Percentiles rank a stretch among this genome's conserved stretches.
These are phyloP conservation scores for Hymenoscyphus fraxineus DNA, from an alignment of 2,329 filamentous ascomycete genomes.

Conservation along the genomic window DNA sequence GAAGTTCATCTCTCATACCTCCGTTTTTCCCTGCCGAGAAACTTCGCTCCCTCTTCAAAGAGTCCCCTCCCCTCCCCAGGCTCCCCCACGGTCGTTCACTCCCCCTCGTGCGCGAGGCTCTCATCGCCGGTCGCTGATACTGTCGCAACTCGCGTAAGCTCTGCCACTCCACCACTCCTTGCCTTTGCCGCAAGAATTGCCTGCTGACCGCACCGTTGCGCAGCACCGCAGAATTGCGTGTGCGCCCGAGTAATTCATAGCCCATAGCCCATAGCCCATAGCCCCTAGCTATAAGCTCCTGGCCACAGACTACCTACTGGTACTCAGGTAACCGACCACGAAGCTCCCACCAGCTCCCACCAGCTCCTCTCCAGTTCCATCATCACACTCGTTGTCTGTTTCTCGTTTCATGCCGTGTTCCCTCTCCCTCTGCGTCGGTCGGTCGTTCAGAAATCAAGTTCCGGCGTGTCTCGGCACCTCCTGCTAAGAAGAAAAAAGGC, in stretches of 20 bases:
- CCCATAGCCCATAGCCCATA: background rate
- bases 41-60: background rate
- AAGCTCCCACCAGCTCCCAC: no score
- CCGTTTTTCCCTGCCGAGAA: no score
- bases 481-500: background rate
- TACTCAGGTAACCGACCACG: no score
- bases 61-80: background rate
- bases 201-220: background rate
- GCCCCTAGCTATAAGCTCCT: background rate
- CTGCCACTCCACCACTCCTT: background rate
- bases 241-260: background rate
- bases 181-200: background rate
- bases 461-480: background rate
- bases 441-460: background rate
- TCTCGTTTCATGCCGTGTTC: background rate
- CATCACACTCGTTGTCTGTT: background rate
- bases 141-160: background rate
- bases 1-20: background rate
- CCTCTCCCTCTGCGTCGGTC: background rate
- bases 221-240: background rate
- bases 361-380: background rate
- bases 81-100: slow-evolving; percentile 2
- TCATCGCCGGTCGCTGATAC: background rate
- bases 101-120: slow-evolving; percentile 2
- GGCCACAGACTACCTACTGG: no score